Evolutionary conservation across 257 asterid genomes (phyloP).

Genomic region (Solanum ossicruentum): DNA sequence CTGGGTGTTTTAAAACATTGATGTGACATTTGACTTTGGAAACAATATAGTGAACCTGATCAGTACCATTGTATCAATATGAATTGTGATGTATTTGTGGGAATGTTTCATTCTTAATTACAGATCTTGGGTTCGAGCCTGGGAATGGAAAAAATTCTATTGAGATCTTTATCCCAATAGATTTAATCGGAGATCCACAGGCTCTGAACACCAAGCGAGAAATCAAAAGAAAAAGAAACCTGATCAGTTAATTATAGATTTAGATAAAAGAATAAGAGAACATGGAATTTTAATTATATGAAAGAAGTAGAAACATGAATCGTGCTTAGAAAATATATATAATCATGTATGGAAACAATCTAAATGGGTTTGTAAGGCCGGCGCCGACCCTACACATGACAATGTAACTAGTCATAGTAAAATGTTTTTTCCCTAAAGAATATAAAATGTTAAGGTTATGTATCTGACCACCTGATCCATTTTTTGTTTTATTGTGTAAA

Average conservation of each 20-base stretch:
- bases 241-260: not conserved
- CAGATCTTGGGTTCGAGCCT: fast-evolving
- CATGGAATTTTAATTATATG: not conserved
- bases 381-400: slow-evolving; percentile 5
- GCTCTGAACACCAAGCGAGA: fast-evolving
- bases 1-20: not conserved
- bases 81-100: no score
- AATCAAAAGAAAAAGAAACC: no score
- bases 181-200: fast-evolving
- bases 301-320: not conserved
- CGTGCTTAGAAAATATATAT: not conserved
- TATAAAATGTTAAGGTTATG: not conserved
- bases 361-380: not conserved
- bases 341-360: not conserved
- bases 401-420: not conserved
- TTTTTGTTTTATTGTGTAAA: not conserved
- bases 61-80: not conserved
- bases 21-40: not conserved
- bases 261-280: not conserved
- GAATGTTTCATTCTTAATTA: fast-evolving
- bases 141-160: no score
- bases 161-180: no score
- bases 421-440: not conserved
- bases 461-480: not conserved
- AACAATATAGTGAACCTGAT: not conserved